Conservation (phyloP, 495 filamentous ascomycete species). For the Hyphodiscus hymeniophilus region DNA sequence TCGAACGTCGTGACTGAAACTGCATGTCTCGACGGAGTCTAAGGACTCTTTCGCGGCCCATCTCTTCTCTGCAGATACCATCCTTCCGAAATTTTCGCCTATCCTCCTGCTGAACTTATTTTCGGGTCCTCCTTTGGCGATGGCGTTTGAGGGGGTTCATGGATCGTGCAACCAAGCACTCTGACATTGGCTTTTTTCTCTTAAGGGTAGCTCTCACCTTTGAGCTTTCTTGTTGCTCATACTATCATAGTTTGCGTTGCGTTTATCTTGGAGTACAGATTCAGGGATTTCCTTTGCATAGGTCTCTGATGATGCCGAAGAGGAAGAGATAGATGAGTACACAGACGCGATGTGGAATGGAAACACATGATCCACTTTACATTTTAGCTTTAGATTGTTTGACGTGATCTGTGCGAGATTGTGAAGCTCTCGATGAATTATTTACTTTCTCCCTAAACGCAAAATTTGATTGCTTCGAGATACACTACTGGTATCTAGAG, state of each 20-base stretch:
- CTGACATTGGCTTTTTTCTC: neutral
- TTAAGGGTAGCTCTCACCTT: neutral
- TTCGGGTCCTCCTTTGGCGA: constrained; percentile 5
- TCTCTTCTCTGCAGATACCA: constrained; percentile 18
- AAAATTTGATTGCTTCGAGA: no score
- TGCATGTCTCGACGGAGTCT: neutral
- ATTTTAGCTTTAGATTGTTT: no score
- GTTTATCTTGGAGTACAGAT: no score
- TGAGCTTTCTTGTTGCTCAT: neutral
- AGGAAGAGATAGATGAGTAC: neutral
- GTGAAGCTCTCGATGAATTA: no score
- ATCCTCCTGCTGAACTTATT: neutral
- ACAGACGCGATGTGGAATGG: no score
- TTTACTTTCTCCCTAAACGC: no score
- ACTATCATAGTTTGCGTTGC: no score
- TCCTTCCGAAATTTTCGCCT: constrained; percentile 8
- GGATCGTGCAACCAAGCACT: neutral
- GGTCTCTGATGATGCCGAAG: neutral
- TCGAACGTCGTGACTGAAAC: neutral
- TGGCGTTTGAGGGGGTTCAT: constrained; percentile 14
- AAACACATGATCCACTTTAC: no score
- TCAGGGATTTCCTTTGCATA: no score
- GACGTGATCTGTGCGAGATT: no score
- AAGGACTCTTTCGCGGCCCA: neutral
- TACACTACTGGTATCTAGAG: no score